Base-by-base conservation (phyloP, 2,329 filamentous ascomycete species). In the Beauveria rudraprayagi region DNA sequence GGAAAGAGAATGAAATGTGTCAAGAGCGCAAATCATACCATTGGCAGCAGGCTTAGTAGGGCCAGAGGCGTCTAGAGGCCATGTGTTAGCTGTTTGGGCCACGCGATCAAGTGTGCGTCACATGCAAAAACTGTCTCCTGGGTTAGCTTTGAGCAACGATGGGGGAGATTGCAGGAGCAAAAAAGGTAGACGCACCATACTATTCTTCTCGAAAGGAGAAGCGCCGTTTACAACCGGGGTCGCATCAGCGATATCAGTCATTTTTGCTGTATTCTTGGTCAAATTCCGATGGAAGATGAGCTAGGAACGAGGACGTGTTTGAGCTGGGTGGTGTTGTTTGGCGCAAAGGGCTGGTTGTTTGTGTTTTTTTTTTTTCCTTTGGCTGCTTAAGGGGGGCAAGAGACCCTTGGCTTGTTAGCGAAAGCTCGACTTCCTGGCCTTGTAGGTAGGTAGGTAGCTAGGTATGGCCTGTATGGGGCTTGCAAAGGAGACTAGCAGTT, bases 141-240 rank as follows among this genome's bases (percentile, higher is more conserved):
- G 24, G 61, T 63, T 56, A 63, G 61, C 57, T 57, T 44, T 50
- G 30, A 48, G 55, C 54, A 43, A 43, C 37, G 22, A 52, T n/a
- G 10, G 37, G 41, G 22, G 43, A 30, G 44, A n/a, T n/a, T 11
- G n/a, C 19, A 37, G 56, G 43, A 24, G 48, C 43, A 59, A 63
- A 56, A 58, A 65, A n/a, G 54, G 62, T 52, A 63, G 64, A 75
- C 78, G 61, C 68, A 81, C 81, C 81, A 75, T 76, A 84, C 81
- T 83, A 69, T 71, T 75, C 72, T 81, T 70, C 66, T 81, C 73
- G 64, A 77, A 64, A 66, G 75, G 71, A 67, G 77, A 75, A 67
- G 67, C 74, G 70, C 78, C 79, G 72, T 81, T 82, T 72, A 73
- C 70, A 69, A 73, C 68, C 34, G 69, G 68, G 61, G 72, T 68